Base-by-base conservation (phyloP, 352 stramenopile genomes). In the Phytophthora pisi region DNA sequence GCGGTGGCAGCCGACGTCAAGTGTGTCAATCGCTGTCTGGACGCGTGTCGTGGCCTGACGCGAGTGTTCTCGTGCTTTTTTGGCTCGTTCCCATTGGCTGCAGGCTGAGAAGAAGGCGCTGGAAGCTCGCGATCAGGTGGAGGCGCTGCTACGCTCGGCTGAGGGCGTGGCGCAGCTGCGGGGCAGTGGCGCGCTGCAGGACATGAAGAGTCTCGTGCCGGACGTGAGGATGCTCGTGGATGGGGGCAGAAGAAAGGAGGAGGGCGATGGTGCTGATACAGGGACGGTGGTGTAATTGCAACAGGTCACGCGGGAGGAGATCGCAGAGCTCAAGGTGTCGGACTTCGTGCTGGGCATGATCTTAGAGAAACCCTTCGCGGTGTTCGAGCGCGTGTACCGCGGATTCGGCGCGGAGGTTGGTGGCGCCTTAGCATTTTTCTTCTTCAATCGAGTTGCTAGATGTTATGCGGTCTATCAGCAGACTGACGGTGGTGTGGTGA, bases 311-410 rank as follows among this genome's bases (percentile, higher is more conserved):
- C 82, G 84, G 8, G 82, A 84, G 50, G 83, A 92, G 51, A 91
- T 95, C 42, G 61, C 80, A 10, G 82, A 91, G 72, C 81, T 95
- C 9, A 84, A 88, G 51, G 81, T 95, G 34, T 72, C 78, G 7
- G 84, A 95, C 58, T 95, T 95, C 66, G 85, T 92, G 45, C 79
- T 95, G 40, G 85, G 84, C 1, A 81, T 95, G 72, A 74, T 95
- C 40, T 93, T 89, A 61, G 81, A 91, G 65, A 68, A 90, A 64
- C 86, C 86, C n/a, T 95, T 86, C 50, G 68, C 52, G 3, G 51
- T 67, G 28, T 93, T 95, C 70, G 78, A 89, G 55, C 53, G 78
- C 31, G 74, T 85, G 8, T 95, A 89, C 58, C 70, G 81, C 5
- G 84, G 83, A 0, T 93, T 82, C 55, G 84, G 86, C 26, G 55